These are phyloP conservation scores for Pseudomonodictys pantanalensis DNA, from an alignment of 495 filamentous ascomycete genomes.

Conservation along the genomic window DNA sequence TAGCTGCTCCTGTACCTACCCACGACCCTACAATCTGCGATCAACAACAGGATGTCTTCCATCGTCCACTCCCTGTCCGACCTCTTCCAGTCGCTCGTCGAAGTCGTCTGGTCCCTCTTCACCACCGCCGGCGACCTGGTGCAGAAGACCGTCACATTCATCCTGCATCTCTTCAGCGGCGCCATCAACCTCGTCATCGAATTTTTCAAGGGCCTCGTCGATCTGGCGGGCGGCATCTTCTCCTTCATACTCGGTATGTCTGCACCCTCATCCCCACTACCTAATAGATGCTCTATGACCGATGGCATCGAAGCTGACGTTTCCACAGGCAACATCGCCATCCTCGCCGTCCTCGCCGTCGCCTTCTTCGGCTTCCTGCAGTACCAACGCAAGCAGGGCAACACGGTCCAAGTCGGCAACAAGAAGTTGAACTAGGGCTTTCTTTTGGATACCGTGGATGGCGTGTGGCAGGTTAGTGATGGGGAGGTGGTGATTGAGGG, in stretches of 20 bases:
- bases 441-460: too few species aligned
- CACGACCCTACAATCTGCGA: background rate
- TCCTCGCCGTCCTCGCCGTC: constrained; percentile 26
- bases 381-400: constrained; percentile 30
- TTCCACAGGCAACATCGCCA: constrained; percentile 24
- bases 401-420: constrained; percentile 29
- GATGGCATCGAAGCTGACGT: background rate
- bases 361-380: constrained; percentile 30
- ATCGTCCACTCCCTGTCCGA: constrained; percentile 28
- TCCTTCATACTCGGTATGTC: constrained; percentile 26
- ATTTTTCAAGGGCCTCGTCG: constrained; percentile 23
- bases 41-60: constrained; percentile 17
- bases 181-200: constrained; percentile 21
- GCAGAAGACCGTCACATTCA: constrained; percentile 14
- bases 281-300: background rate
- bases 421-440: constrained; percentile 33
- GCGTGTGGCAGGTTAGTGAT: too few species aligned
- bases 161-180: constrained; percentile 7
- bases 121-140: constrained; percentile 25
- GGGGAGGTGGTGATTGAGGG: too few species aligned
- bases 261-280: background rate
- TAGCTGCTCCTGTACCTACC: too few species aligned
- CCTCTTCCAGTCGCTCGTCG: constrained; percentile 30
- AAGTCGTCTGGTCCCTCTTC: constrained; percentile 27
- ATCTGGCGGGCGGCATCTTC: constrained; percentile 20